Evolutionary conservation across 306 rosid species (phyloP), one percentile per base, ranked within the genome.

Genomic region (Prinsepia uniflora): DNA sequence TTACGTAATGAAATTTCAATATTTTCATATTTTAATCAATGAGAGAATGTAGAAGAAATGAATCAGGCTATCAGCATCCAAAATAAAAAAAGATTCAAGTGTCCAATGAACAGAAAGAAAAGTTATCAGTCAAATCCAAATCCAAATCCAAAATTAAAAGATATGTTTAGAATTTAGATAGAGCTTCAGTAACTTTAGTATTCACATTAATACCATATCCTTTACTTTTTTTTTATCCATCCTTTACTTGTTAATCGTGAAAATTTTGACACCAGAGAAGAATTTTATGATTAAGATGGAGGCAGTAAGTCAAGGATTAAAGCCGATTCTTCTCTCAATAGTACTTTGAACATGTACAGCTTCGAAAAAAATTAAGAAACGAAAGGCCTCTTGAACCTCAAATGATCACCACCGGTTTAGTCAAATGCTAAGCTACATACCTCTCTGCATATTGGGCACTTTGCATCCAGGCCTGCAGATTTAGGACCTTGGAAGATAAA

Each of bases 371-470:
- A 66, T 45, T 40, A 41, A 39, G 10, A 62, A 17, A 56, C 7
- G 40, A 56, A 55, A 34, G 5, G 63, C 48, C n/a, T 11, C 42
- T 65, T 67, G 48, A 40, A 46, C 15, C n/a, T 17, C 42, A 58
- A 57, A 61, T 5, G 19, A 57, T 57, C 6, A 43, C 24, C 10
- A 36, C 8, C 62, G n/a, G 18, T 7, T 56, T 46, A 17, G 61
- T 47, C 30, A 58, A 14, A 67, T 24, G 48, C 55, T 36, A 77
- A 30, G 72, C 72, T 50, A 59, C 85, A 76, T 72, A 90, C 98
- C 96, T 93, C 93, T 83, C 98, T 90, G 91, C 98, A 93, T 78
- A 87, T 75, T 22, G 98, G 90, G 77, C 97, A 93, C 80, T 87
- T 90, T 10, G 89, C 76, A 57, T 85, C 86, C 6, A 45, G 72